Evolutionary conservation across 345 rosid species (phyloP).

Genomic region (Populus simonii): DNA sequence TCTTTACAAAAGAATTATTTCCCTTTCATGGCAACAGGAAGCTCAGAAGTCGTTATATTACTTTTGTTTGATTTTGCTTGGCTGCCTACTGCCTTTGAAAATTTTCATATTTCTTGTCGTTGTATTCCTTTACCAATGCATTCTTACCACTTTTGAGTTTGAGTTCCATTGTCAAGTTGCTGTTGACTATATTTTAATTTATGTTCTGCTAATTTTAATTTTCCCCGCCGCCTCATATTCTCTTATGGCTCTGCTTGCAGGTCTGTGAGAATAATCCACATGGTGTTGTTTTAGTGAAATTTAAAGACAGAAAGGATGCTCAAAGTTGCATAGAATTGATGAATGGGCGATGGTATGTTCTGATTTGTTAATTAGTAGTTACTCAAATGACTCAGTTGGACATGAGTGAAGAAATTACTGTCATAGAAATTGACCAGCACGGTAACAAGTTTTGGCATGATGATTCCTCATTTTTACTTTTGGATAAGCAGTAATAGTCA

Average conservation of each 20-base stretch:
- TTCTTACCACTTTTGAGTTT: neutral
- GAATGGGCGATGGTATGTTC: slow-evolving; percentile 85
- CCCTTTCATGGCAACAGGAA: neutral
- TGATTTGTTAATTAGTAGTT: neutral
- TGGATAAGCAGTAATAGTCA: neutral
- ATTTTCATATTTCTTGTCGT: neutral
- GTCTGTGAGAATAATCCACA: slow-evolving; percentile 87
- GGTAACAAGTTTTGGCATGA: neutral
- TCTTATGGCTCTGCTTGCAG: slow-evolving; percentile 31
- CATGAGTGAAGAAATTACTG: neutral
- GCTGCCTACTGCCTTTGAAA: neutral
- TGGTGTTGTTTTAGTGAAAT: slow-evolving; percentile 84
- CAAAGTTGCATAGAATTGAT: slow-evolving; percentile 83
- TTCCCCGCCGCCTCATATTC: neutral
- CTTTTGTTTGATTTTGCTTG: neutral
- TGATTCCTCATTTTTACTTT: neutral
- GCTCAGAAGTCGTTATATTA: neutral
- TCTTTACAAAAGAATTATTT: neutral
- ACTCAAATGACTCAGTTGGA: neutral
- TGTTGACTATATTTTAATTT: neutral
- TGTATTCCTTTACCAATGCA: neutral
- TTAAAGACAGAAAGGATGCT: slow-evolving; percentile 83
- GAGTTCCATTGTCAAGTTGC: neutral
- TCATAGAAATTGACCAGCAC: neutral
- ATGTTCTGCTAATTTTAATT: neutral